Base-by-base conservation (phyloP, 495 filamentous ascomycete genomes). In the Annulohypoxylon moriforme region DNA sequence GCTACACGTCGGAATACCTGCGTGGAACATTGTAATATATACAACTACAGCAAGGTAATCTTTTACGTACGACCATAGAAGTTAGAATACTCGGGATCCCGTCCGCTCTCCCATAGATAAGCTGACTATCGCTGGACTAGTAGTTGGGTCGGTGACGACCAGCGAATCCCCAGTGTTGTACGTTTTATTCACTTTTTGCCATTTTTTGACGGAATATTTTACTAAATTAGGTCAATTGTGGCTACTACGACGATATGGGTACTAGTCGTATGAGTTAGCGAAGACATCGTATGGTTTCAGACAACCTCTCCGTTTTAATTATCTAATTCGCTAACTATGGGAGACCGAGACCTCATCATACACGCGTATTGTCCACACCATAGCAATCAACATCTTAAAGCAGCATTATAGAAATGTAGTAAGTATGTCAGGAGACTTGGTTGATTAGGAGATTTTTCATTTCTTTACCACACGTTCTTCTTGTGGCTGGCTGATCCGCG, bases 101-200 rank as follows among this genome's bases (percentile, higher is more conserved):
- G 83, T 85, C 80, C 79, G 83, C 79, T 85, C 83, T 82, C 75
- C 81, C 82, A 74, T 83, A 80, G 78, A 77, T 75, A 80, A 82
- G 75, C 76, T 55, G 64, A 60, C 63, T 73, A 79, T 71, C 59
- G 78, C 72, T 72, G 61, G 79, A 81, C 70, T 73, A 83, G 83
- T 83, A 83, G 78, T 84, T 78, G 78, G 79, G 81, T 85, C 77
- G 83, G 80, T 84, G 83, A 84, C 79, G 77, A 85, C 78, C 79
- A 77, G 81, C 79, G 81, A 83, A 83, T 80, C 67, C 81, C 76
- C 56, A 76, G 80, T 83, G 81, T 81, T 81, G 81, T 82, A 83
- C 78, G 78, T 81, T 80, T 78, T 9, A n/a, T 1, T 44, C 5
- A 7, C n/a, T 20, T 44, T 44, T 18, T 18, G 16, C 25, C 46